Evolutionary conservation across 805 yeast species (phyloP).

Genomic region (Phaffomyces antillensis): DNA sequence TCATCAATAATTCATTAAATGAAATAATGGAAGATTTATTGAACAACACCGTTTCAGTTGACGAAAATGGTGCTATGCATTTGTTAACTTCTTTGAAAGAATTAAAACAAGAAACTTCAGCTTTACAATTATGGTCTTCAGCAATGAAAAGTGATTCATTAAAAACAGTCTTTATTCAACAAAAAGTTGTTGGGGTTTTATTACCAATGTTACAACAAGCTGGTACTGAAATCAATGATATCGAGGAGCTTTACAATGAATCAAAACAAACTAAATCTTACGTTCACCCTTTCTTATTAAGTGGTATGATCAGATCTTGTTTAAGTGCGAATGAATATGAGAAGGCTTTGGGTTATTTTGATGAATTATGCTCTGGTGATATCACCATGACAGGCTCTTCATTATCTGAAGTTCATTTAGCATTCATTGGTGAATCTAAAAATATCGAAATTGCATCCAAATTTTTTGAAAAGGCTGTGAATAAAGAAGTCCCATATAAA

Average conservation of each 20-base stretch:
- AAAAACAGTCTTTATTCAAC: slow-evolving; percentile 45
- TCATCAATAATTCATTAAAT: slow-evolving; percentile 42
- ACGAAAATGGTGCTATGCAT: slow-evolving; percentile 51
- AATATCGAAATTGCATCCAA: slow-evolving; percentile 65
- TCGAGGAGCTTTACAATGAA: slow-evolving; percentile 47
- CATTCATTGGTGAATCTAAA: slow-evolving; percentile 71
- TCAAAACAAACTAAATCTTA: slow-evolving; percentile 27
- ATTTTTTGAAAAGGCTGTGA: slow-evolving; percentile 67
- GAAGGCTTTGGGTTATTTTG: slow-evolving; percentile 59
- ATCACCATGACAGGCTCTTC: slow-evolving; percentile 37
- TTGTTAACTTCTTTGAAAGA: slow-evolving; percentile 54
- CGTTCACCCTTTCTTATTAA: slow-evolving; percentile 41
- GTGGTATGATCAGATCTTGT: slow-evolving; percentile 71
- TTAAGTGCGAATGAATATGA: slow-evolving; percentile 56
- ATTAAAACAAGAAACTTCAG: slow-evolving; percentile 52
- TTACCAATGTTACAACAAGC: slow-evolving; percentile 54
- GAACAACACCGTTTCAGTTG: slow-evolving; percentile 35
- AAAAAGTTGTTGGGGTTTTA: slow-evolving; percentile 60
- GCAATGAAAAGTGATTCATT: slow-evolving; percentile 41
- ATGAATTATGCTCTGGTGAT: slow-evolving; percentile 49
- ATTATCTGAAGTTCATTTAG: slow-evolving; percentile 65
- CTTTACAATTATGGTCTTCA: slow-evolving; percentile 63
- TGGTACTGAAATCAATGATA: slow-evolving; percentile 56
- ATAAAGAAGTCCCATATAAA: slow-evolving; percentile 63
- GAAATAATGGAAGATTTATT: slow-evolving; percentile 45